Percentiles rank a stretch among this genome's conserved stretches.
phyloP scores from a whole-genome alignment of 306 rosid species.

The Astragalus membranaceus region DNA sequence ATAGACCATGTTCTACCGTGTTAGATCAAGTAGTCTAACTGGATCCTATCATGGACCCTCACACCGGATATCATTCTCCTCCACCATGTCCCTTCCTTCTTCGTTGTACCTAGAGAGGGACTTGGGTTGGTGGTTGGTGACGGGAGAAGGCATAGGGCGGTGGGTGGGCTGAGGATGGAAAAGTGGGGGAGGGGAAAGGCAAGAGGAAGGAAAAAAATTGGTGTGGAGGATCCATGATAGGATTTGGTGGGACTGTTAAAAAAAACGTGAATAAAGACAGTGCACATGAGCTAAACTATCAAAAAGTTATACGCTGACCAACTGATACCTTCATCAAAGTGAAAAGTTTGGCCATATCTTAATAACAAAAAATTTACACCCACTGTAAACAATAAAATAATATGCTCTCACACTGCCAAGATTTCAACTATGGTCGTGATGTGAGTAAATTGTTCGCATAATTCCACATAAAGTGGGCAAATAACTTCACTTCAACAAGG shows the following conservation, averaged over 20 bases:
- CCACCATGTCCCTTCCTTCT: too few relatives aligned
- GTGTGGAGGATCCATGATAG: too few relatives aligned
- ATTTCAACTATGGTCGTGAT: not conserved
- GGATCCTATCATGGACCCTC: too few relatives aligned
- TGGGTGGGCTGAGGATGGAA: too few relatives aligned
- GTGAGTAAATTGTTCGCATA: not conserved
- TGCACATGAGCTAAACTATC: not conserved
- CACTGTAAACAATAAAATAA: not conserved
- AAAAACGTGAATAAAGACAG: too few relatives aligned
- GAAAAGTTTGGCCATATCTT: not conserved
- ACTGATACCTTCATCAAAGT: conserved; percentile 5
- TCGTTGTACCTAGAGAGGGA: not conserved
- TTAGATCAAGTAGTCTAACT: too few relatives aligned
- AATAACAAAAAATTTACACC: not conserved
- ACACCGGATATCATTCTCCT: too few relatives aligned
- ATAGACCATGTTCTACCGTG: too few relatives aligned
- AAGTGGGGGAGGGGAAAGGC: too few relatives aligned
- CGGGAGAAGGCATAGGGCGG: not conserved
- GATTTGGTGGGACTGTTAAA: too few relatives aligned
- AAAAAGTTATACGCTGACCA: not conserved
- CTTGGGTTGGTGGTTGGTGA: not conserved
- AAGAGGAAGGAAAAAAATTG: too few relatives aligned
- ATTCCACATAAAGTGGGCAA: not conserved
- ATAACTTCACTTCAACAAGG: not conserved
- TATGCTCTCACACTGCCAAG: not conserved